Evolutionary conservation across 352 stramenopile species (phyloP), one percentile per base, ranked within the genome.

Genomic region (Pythium chondricola): DNA sequence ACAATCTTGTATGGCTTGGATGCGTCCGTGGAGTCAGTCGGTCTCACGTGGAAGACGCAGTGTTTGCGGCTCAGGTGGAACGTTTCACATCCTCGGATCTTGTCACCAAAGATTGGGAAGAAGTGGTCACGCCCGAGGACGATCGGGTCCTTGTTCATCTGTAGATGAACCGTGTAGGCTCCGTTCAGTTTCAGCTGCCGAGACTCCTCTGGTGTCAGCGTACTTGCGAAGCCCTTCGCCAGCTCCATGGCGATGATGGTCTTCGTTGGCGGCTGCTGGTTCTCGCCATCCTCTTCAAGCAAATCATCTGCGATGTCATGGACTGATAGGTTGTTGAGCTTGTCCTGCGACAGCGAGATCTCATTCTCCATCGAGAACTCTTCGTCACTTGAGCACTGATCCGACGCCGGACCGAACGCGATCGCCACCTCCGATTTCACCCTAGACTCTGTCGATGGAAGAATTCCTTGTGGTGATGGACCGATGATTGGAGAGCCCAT

Each of bases 291-390:
- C n/a, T n/a, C n/a, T 18, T 66, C 47, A 4, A 63, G 48, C 11
- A 62, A 21, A 27, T 62, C 50, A 29, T 56, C 46, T 6, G 66
- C 52, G 44, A 69, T 80, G 52, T 88, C 77, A 24, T 65, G 69
- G 21, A 88, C 67, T 22, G 74, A 86, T 10, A 88, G 36, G 51
- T 82, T 78, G n/a, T 67, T 66, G 11, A 86, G 47, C 43, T 81
- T 84, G 31, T 85, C 68, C 47, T 87, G 72, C 0, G 74, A 89
- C 25, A 81, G 66, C 1, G 77, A 85, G 16, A 89, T 71, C 20
- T 77, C 69, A 14, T 73, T 65, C 26, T 85, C 70, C 35, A 76
- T 64, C 13, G 63, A 61, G 11, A 85, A 63, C 11, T 88, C 76
- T 58, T 88, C 69, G 29, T 84, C 75, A 33, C 68, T 83, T 1